Percentiles rank a stretch among this genome's conserved stretches.
Evolutionary conservation across 2,329 filamentous ascomycete species (phyloP).

Genomic region (Metarhizium anisopliae): DNA sequence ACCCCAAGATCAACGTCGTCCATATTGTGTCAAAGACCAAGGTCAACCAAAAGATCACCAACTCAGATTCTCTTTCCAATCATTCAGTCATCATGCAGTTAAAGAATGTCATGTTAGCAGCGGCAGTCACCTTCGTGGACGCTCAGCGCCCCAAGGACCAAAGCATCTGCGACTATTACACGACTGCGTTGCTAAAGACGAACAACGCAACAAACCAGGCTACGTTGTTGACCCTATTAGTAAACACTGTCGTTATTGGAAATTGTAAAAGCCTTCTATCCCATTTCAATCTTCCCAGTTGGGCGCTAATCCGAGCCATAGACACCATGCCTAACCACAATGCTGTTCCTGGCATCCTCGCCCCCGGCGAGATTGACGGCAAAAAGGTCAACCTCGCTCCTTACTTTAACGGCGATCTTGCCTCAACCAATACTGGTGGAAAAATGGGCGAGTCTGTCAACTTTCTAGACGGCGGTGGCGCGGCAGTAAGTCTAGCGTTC

Average conservation of each 20-base stretch:
- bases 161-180: conserved; percentile 57
- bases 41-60: too few species aligned
- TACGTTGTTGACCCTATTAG: conserved; percentile 44
- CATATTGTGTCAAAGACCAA: too few species aligned
- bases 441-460: conserved; percentile 38
- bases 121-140: conserved; percentile 11
- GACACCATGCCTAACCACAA: conserved; percentile 44
- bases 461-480: conserved; percentile 53
- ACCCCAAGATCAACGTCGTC: too few species aligned
- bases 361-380: conserved; percentile 38
- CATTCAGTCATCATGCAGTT: conserved; percentile 15
- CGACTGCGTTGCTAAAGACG: conserved; percentile 45
- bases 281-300: conserved; percentile 6
- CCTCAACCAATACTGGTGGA: conserved; percentile 43
- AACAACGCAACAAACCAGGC: conserved; percentile 52
- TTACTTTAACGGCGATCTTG: conserved; percentile 49
- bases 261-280: conserved; percentile 31
- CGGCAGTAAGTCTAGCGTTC: conserved; percentile 15
- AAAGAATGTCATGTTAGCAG: conserved; percentile 12
- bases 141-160: conserved; percentile 39
- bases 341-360: conserved; percentile 50
- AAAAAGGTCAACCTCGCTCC: conserved; percentile 46
- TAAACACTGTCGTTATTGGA: conserved; percentile 57
- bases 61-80: background rate
- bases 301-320: conserved; percentile 10